Evolutionary conservation across 2,329 filamentous ascomycete species (phyloP).

Genomic region (Aspergillus vadensis): DNA sequence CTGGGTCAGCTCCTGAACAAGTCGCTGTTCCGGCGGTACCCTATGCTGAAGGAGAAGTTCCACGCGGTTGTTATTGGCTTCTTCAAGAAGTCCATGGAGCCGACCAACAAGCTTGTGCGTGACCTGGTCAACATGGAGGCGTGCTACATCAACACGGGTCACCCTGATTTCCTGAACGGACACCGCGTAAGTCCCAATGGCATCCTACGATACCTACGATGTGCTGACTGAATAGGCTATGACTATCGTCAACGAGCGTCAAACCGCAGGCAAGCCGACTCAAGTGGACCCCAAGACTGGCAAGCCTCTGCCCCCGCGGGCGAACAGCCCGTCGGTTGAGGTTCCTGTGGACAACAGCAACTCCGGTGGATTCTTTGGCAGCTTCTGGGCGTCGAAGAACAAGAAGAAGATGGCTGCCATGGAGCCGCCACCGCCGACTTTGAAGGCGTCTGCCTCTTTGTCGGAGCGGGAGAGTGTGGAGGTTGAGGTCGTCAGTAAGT

Average conservation of each 20-base stretch:
- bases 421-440: constrained; percentile 87
- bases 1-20: constrained; percentile 86
- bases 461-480: constrained; percentile 94
- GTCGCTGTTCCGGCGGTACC: constrained; percentile 87
- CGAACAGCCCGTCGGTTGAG: constrained; percentile 73
- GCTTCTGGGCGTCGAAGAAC: constrained; percentile 98
- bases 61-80: constrained; percentile 88
- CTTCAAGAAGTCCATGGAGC: constrained; percentile 98
- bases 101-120: constrained; percentile 92
- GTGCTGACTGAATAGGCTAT: constrained; percentile 65
- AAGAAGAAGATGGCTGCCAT: constrained; percentile 99
- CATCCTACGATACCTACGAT: background rate
- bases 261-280: constrained; percentile 77
- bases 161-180: constrained; percentile 96
- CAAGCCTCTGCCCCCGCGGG: constrained; percentile 82
- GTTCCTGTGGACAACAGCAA: constrained; percentile 56
- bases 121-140: constrained; percentile 95
- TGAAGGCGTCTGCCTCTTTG: constrained; percentile 91
- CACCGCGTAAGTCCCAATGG: constrained; percentile 65
- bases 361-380: constrained; percentile 86
- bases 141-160: constrained; percentile 97
- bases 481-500: constrained; percentile 96
- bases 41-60: constrained; percentile 94
- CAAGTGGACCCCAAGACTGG: constrained; percentile 99
- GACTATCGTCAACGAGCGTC: constrained; percentile 94